Evolutionary conservation across 176 grass and related monocot genomes (phyloP).

Genomic region (Cenchrus americanus): DNA sequence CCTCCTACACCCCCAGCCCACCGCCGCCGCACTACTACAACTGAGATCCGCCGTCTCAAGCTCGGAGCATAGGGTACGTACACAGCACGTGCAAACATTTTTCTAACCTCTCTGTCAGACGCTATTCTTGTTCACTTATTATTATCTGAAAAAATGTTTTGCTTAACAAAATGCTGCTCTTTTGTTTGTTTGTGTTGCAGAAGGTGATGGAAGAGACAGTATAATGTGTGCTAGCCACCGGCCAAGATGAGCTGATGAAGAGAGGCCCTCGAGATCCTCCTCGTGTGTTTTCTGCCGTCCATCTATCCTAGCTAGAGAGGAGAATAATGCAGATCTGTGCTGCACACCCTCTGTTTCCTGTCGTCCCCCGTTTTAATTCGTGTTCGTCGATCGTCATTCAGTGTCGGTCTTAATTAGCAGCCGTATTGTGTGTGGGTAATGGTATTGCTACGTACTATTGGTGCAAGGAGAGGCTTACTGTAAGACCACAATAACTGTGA

Average conservation of each 20-base stretch:
- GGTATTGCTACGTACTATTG: constrained; percentile 14
- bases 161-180: no score
- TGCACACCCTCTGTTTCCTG: not conserved
- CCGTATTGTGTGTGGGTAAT: constrained; percentile 1
- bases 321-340: constrained; percentile 49
- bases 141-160: not conserved
- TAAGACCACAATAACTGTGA: constrained; percentile 25
- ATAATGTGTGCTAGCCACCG: not conserved
- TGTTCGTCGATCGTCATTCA: constrained; percentile 21
- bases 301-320: constrained; percentile 6
- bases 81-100: not conserved
- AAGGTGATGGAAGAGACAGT: not conserved
- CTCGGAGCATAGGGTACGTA: constrained; percentile 33
- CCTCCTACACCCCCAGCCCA: constrained; percentile 14
- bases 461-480: constrained; percentile 1
- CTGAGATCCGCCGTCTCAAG: not conserved
- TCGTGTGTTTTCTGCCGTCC: constrained; percentile 3
- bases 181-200: constrained; percentile 15
- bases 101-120: no score
- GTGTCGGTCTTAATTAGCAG: not conserved
- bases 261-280: not conserved
- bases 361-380: not conserved
- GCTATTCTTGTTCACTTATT: not conserved
- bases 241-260: constrained; percentile 30
- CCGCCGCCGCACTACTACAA: constrained; percentile 60